These are phyloP conservation scores for Pelargonium citronellum DNA, from an alignment of 441 rosid species.

Conservation along the genomic window DNA sequence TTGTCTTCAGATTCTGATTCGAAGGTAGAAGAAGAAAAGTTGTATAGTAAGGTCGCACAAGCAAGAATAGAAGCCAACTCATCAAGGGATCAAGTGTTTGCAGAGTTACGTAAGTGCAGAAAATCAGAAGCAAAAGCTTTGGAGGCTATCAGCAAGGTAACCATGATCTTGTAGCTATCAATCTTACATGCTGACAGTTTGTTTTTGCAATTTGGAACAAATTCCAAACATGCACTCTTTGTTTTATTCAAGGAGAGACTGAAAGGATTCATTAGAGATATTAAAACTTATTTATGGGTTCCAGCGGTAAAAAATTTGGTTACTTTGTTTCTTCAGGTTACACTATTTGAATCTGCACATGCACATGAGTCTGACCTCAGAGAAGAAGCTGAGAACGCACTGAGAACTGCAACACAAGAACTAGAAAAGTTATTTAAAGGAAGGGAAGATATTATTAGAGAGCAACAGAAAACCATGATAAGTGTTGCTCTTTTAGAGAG, in stretches of 20 bases:
- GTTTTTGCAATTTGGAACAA: too few relatives aligned
- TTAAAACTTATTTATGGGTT: not conserved
- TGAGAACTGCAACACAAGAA: slow-evolving; percentile 27
- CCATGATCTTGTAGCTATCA: slow-evolving; percentile 1
- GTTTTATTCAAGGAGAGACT: not conserved
- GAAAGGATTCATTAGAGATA: not conserved
- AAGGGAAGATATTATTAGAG: slow-evolving; percentile 39
- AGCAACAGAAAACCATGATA: slow-evolving; percentile 49
- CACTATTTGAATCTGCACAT: slow-evolving; percentile 36
- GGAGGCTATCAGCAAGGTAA: slow-evolving; percentile 49
- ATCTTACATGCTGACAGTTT: not conserved
- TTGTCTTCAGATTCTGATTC: slow-evolving; percentile 33
- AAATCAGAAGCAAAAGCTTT: slow-evolving; percentile 40
- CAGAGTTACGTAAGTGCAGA: slow-evolving; percentile 30
- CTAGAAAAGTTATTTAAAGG: slow-evolving; percentile 40
- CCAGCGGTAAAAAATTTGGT: not conserved
- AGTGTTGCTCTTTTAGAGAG: slow-evolving; percentile 48
- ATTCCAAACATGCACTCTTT: too few relatives aligned
- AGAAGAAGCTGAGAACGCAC: slow-evolving; percentile 42
- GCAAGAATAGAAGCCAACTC: slow-evolving; percentile 29
- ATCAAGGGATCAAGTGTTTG: slow-evolving; percentile 28
- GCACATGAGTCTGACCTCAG: slow-evolving; percentile 38
- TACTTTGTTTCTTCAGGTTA: slow-evolving; percentile 29
- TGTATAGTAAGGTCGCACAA: slow-evolving; percentile 29
- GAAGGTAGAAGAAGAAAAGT: slow-evolving; percentile 30